Base-by-base conservation (phyloP, 306 rosid species). In the Pueraria montana region DNA sequence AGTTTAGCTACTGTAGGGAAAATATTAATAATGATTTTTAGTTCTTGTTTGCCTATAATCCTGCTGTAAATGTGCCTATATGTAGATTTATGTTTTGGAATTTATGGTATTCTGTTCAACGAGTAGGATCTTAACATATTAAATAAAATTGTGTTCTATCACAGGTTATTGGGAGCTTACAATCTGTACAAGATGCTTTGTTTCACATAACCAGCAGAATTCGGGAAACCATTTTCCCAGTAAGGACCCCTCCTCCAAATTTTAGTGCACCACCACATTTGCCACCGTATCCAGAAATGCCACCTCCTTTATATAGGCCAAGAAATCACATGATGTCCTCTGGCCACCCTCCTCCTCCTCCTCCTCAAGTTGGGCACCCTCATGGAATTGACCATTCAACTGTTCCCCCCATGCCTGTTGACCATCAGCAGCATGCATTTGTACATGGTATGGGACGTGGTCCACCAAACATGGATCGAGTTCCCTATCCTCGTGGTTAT, bases 171-270 rank as follows among this genome's bases (percentile, higher is more conserved):
- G 98, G 98, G 74, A 89, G 74, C 83, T 21, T 89, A 70, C 95
- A 89, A 72, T 89, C 90, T 73, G 98, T 94, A 46, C 98, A 91
- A 87, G 98, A 92, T 79, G 98, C 98, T 38, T 86, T 94, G 84
- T 94, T 88, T 91, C 98, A 92, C 72, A 88, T 94, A 84, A 94
- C 97, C 68, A 61, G 92, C 78, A 88, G 97, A 63, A 88, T 94
- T 49, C 89, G 98, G 66, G 98, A 94, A 86, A 88, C 93, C 74
- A 89, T 92, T 78, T 89, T 92, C 87, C 94, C 95, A 24, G 48
- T 87, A 72, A 91, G 76, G 84, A 76, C 84, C 32, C 87, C 89
- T 27, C 88, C 86, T 85, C 91, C 97, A 81, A 94, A 92, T 83
- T 91, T 87, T 82, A 71, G 83, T 73, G 84, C 67, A 74, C 94